Base-by-base conservation (phyloP, 345 rosid species). In the Brassica cretica region DNA sequence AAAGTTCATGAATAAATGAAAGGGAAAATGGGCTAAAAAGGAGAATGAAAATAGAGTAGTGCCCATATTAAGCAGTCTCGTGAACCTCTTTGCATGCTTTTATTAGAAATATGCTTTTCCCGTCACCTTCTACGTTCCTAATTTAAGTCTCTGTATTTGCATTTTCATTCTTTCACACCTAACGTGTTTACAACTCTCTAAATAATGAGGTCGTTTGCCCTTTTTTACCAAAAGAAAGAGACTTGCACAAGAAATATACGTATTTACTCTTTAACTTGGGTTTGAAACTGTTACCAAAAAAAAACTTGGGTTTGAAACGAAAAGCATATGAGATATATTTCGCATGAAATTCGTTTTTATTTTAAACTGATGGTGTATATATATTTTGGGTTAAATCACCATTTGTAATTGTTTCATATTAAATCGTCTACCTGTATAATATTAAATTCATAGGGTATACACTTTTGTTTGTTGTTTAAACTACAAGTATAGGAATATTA, bases 61-160 rank as follows among this genome's bases (percentile, higher is more conserved):
- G 78, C 71, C 75, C 78, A 70, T 70, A 80, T 75, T 29, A 75
- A 74, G 75, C 46, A 72, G 75, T 70, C 82, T 75, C 82, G 79
- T 80, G 82, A 80, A 75, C 76, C 82, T 79, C 82, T 56, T 80
- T 80, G 72, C 70, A 64, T 75, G 79, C 82, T 70, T 80, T 80
- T 70, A 69, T 80, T 80, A 75, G 79, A 80, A 80, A 75, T 74
- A 80, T 75, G 79, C 82, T 80, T 70, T 80, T 75, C 37, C 78
- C 72, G 76, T 80, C 82, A 75, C 75, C 79, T 75, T 74, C 82
- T 74, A 62, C 63, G 16, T 69, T 69, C 71, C 82, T 63, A 60
- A 39, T 63, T 63, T 39, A 15, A 62, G 59, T 27, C 59, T 67
- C 60, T 67, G 12, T 73, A 44, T 32, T 37, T 35, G 32, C 25